These are phyloP conservation scores for Lolium multiflorum DNA, from an alignment of 176 grass and related monocot species.

Conservation along the genomic window DNA sequence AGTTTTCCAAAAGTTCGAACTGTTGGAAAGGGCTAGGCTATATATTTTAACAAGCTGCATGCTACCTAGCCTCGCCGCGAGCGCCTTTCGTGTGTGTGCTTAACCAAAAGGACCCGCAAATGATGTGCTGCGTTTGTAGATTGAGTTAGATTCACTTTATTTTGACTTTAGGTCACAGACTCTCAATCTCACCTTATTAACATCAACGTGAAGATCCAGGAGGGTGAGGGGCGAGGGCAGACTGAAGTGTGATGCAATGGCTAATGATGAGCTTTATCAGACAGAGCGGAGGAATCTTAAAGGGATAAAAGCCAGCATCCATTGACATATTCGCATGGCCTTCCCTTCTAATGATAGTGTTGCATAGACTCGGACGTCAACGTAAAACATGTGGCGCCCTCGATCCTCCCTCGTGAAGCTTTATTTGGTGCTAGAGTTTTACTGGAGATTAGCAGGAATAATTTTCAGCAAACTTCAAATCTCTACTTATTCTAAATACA, in stretches of 20 bases:
- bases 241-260: conserved; percentile 48
- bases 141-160: conserved; percentile 47
- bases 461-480: too few relatives aligned
- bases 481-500: too few relatives aligned
- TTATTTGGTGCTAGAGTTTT: too few relatives aligned
- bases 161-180: conserved; percentile 38
- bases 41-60: too few relatives aligned
- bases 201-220: conserved; percentile 3
- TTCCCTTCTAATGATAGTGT: conserved; percentile 54
- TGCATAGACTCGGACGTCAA: conserved; percentile 45
- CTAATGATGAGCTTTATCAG: conserved; percentile 71
- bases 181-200: conserved; percentile 15
- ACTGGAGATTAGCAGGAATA: too few relatives aligned
- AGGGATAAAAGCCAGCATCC: conserved; percentile 55
- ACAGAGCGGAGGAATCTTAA: conserved; percentile 58
- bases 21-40: too few relatives aligned
- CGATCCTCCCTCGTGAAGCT: neutral
- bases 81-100: conserved; percentile 21
- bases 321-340: conserved; percentile 45
- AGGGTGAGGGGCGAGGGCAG: conserved; percentile 26
- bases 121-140: conserved; percentile 31
- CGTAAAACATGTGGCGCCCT: conserved; percentile 48
- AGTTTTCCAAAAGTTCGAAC: too few relatives aligned
- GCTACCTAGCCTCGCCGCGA: neutral
- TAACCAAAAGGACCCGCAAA: conserved; percentile 46